Base-by-base conservation (phyloP, 139 green algal genomes). In the Chlorella sp. region DNA sequence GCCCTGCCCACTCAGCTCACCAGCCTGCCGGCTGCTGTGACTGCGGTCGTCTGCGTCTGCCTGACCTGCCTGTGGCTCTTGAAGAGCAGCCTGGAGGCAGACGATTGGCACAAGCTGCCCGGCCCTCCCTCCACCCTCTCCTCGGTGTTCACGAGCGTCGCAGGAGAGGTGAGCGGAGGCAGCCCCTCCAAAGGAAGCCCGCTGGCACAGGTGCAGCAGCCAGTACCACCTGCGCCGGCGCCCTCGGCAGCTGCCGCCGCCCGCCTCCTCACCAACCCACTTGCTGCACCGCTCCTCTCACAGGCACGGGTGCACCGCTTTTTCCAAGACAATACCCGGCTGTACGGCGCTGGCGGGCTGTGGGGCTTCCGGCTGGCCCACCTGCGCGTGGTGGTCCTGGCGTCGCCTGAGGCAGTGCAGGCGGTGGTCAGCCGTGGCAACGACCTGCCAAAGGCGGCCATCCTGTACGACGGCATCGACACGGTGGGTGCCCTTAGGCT, bases 301-400 rank as follows among this genome's bases (percentile, higher is more conserved):
- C 32, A 55, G 32, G 34, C 12, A 3, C 47, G 57, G 2, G 75
- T 71, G n/a, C 75, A 81, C 75, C 75, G 55, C 32, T 81, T 70
- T 56, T 81, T 64, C n/a, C 56, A 70, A 34, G 34, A 38, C 32
- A 51, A 39, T 56, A 34, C 23, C 7, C 51, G 71, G 56, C 20
- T 25, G 32, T 81, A 55, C 17, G 75, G 75, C 39, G 70, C 70
- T 26, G 20, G 13, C 17, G 74, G 74, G 17, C 30, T 81, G 55
- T 81, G 34, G n/a, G 30, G 55, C 21, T 18, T 81, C n/a, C 56
- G 75, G 4, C 15, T 81, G 21, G 55, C 55, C 16, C 34, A 81
- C 55, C 25, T 38, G 71, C 71, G 41, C 17, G 28, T 81, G 21
- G 75, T 81, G 75, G 75, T 81, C 56, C 32, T 81, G 23, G 36